Percentiles rank a stretch among this genome's conserved stretches.
Evolutionary conservation across 306 rosid species (phyloP).

Genomic region (barrel medic (Medicago truncatula)): MtrunA17r5.0-ANR NC_053046.1:41250001-41250500

Average conservation of each 20-base stretch:
- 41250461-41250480: background rate
- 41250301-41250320: background rate
- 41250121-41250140: background rate
- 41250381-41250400: background rate
- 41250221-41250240: background rate
- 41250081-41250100: slow-evolving; percentile 24
- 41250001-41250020: slow-evolving; percentile 2
- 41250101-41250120: background rate
- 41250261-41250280: background rate
- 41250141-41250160: slow-evolving; percentile 1
- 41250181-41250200: background rate
- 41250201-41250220: background rate
- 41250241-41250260: background rate
- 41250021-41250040: slow-evolving; percentile 5
- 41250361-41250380: background rate
- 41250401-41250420: background rate
- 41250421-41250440: background rate
- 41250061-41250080: slow-evolving; percentile 3
- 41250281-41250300: background rate
- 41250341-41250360: slow-evolving; percentile 14
- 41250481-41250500: background rate
- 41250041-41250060: background rate
- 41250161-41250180: background rate
- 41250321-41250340: background rate
- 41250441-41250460: background rate